phyloP scores from a whole-genome alignment of 2,329 filamentous ascomycete species.

The Fusarium sp. region DNA sequence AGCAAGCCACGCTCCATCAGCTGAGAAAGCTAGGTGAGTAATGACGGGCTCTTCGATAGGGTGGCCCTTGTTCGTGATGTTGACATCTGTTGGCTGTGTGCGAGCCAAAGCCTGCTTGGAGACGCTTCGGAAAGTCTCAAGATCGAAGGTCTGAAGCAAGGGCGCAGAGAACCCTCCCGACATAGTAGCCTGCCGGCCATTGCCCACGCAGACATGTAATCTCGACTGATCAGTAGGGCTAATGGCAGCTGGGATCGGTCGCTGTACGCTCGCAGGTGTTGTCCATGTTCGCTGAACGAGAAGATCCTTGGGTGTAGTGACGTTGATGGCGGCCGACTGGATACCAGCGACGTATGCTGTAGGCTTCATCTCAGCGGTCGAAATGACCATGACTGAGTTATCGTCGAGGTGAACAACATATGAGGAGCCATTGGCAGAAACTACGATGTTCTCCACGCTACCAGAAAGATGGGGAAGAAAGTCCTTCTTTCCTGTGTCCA shows the following conservation, averaged over 20 bases:
- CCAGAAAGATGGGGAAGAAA: constrained; percentile 91
- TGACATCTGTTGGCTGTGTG: constrained; percentile 85
- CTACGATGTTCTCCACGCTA: constrained; percentile 82
- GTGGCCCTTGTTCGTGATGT: constrained; percentile 75
- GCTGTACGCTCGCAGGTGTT: constrained; percentile 53
- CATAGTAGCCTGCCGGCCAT: constrained; percentile 65
- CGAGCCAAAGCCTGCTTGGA: constrained; percentile 89
- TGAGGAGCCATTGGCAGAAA: constrained; percentile 80
- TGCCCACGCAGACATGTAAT: constrained; percentile 74
- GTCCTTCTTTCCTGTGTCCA: constrained; percentile 84
- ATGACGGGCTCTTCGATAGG: constrained; percentile 81
- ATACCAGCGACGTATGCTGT: constrained; percentile 86
- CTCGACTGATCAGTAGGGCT: constrained; percentile 70
- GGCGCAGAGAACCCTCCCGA: constrained; percentile 62
- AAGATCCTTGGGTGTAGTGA: constrained; percentile 60
- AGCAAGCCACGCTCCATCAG: constrained; percentile 87
- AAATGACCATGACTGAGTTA: constrained; percentile 90
- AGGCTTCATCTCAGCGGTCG: constrained; percentile 87
- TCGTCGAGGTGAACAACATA: constrained; percentile 89
- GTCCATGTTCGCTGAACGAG: constrained; percentile 63
- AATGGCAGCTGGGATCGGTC: constrained; percentile 67
- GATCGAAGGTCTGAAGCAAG: constrained; percentile 84
- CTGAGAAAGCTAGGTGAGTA: constrained; percentile 77
- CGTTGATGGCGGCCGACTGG: constrained; percentile 68
- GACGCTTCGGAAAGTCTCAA: constrained; percentile 79